phyloP scores from a whole-genome alignment of 176 grass and related monocot species.

The Thinopyrum elongatum region DNA sequence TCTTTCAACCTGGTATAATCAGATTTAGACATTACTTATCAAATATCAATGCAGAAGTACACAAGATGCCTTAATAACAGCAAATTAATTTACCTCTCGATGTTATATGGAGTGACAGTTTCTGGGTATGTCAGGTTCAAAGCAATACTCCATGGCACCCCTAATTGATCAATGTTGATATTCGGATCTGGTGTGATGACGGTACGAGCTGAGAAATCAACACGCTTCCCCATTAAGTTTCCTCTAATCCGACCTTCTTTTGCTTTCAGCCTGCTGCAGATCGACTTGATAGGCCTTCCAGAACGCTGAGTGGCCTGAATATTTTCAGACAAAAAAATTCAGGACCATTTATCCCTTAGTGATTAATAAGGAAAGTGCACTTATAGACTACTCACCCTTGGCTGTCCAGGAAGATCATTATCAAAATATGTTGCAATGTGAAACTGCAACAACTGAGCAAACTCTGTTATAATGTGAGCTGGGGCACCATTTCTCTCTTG shows the following conservation, averaged over 20 bases:
- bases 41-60: background rate
- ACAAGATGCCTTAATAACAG: background rate
- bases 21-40: constrained; percentile 7
- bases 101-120: constrained; percentile 97
- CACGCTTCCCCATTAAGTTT: constrained; percentile 98
- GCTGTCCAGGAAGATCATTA: constrained; percentile 97
- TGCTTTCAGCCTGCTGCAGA: constrained; percentile 94
- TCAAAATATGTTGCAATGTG: constrained; percentile 99
- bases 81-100: constrained; percentile 64
- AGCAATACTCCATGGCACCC: constrained; percentile 98
- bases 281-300: constrained; percentile 96
- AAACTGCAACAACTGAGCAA: constrained; percentile 95
- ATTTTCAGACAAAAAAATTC: constrained; percentile 14
- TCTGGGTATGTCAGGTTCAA: constrained; percentile 95
- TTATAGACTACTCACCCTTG: constrained; percentile 44
- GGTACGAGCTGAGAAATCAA: constrained; percentile 95
- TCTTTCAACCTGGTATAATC: constrained; percentile 71
- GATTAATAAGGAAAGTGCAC: too few relatives aligned
- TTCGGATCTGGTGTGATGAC: constrained; percentile 94
- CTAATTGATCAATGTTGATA: constrained; percentile 95
- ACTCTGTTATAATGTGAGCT: constrained; percentile 97
- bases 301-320: constrained; percentile 87
- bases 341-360: background rate
- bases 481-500: constrained; percentile 99
- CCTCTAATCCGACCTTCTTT: constrained; percentile 99